Percentiles rank a stretch among this genome's conserved stretches.
These are phyloP conservation scores for Heritiera littoralis DNA, from an alignment of 345 rosid species.

Conservation along the genomic window DNA sequence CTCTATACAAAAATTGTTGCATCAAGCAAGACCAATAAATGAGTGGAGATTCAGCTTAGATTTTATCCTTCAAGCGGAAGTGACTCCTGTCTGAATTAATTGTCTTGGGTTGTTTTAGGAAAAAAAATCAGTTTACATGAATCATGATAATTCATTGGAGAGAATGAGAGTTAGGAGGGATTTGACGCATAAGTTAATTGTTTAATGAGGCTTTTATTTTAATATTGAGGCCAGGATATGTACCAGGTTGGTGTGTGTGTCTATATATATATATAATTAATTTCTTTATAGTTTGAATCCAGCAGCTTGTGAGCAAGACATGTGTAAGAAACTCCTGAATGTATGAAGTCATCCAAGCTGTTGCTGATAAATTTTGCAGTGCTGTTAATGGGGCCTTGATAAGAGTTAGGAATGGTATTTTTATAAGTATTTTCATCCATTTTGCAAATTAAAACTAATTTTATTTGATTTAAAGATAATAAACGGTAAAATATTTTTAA, in stretches of 20 bases:
- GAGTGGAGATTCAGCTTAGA: not conserved
- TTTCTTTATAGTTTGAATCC: not conserved
- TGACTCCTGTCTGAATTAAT: not conserved
- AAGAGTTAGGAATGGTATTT: not conserved
- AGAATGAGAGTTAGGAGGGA: not conserved
- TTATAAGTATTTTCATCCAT: too few relatives aligned
- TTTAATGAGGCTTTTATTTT: not conserved
- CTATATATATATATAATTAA: too few relatives aligned
- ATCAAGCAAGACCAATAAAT: too few relatives aligned
- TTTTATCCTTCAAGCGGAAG: not conserved
- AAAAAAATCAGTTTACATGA: not conserved
- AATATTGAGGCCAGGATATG: not conserved
- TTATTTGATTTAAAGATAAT: too few relatives aligned
- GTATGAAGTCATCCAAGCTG: not conserved
- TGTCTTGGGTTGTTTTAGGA: not conserved
- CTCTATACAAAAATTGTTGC: too few relatives aligned
- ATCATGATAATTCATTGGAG: not conserved
- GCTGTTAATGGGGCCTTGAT: not conserved
- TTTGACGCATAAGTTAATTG: too few relatives aligned
- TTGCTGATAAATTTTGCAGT: not conserved
- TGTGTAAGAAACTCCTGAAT: not conserved
- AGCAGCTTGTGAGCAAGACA: not conserved
- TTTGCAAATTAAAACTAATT: too few relatives aligned
- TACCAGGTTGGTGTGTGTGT: not conserved
- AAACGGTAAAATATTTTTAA: too few relatives aligned